Evolutionary conservation across 306 rosid species (phyloP).

Genomic region (Nissolia schottii): DNA sequence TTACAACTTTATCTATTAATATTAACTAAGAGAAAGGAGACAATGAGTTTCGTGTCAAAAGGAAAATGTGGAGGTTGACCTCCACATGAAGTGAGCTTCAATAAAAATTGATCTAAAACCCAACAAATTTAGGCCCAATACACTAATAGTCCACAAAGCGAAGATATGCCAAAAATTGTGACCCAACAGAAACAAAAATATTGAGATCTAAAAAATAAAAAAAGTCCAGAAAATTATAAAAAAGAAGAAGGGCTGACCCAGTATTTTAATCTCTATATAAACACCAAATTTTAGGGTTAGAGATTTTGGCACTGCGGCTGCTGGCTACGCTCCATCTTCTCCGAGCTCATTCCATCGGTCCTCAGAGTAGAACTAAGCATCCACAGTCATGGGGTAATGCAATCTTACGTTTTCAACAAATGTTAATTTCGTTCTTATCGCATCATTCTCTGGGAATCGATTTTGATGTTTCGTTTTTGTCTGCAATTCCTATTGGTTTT

Average conservation of each 20-base stretch:
- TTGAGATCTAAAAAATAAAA: neutral
- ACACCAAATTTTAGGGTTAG: neutral
- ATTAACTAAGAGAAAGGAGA: too few species aligned
- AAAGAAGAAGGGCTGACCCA: neutral
- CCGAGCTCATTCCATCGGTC: neutral
- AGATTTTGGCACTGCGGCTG: slow-evolving; percentile 37
- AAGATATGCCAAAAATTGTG: neutral
- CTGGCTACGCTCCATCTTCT: neutral
- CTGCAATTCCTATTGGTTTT: neutral
- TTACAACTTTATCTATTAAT: too few species aligned
- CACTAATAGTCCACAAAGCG: too few species aligned
- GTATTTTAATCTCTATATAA: neutral
- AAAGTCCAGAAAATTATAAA: neutral
- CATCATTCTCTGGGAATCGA: neutral
- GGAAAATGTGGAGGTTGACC: too few species aligned
- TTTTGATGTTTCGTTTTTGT: neutral
- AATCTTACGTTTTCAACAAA: neutral
- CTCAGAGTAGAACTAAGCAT: neutral
- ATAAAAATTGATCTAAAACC: too few species aligned
- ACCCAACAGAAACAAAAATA: too few species aligned
- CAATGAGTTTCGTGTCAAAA: too few species aligned
- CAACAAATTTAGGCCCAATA: too few species aligned
- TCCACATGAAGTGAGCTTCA: too few species aligned
- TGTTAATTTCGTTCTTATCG: neutral
- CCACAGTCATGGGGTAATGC: slow-evolving; percentile 52